These are phyloP conservation scores for Colletotrichum scovillei DNA, from an alignment of 2,329 filamentous ascomycete species.

Conservation along the genomic window DNA sequence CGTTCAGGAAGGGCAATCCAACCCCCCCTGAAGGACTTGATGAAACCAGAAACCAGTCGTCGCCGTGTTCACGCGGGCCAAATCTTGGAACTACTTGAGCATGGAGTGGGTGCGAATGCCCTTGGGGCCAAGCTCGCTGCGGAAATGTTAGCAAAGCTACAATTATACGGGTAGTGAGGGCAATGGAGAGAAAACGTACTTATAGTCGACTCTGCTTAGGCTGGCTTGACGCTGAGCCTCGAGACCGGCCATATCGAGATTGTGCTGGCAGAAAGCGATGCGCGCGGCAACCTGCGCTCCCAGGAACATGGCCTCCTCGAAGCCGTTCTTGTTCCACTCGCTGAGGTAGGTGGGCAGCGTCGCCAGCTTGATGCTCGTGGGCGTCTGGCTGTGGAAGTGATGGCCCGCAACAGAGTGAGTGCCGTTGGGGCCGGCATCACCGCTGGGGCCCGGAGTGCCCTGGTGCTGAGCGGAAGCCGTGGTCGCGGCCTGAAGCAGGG, in stretches of 20 bases:
- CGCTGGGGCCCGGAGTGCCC: conserved; percentile 54
- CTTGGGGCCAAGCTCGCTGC: conserved; percentile 65
- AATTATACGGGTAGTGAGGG: neutral
- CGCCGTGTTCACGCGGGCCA: neutral
- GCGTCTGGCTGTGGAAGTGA: conserved; percentile 76
- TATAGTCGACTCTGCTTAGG: conserved; percentile 69
- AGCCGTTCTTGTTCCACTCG: conserved; percentile 86
- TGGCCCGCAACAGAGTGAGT: conserved; percentile 47
- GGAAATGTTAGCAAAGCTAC: conserved; percentile 24
- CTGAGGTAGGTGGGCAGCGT: conserved; percentile 86
- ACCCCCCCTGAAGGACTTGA: neutral
- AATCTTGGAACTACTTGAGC: conserved; percentile 51
- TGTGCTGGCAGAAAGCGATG: conserved; percentile 69
- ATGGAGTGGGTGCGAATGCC: conserved; percentile 65
- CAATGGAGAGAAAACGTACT: conserved; percentile 55
- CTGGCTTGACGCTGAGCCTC: conserved; percentile 68
- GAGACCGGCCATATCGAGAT: conserved; percentile 62
- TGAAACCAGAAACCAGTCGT: neutral
- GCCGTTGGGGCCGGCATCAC: conserved; percentile 45
- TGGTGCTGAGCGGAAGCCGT: conserved; percentile 64
- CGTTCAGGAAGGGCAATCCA: neutral
- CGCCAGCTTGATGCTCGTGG: conserved; percentile 84
- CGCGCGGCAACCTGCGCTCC: conserved; percentile 86
- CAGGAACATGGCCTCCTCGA: conserved; percentile 87
- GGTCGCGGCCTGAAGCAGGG: conserved; percentile 90